phyloP scores from a whole-genome alignment of 202 grass and related monocot genomes.

The Saccharum hybrid region DNA sequence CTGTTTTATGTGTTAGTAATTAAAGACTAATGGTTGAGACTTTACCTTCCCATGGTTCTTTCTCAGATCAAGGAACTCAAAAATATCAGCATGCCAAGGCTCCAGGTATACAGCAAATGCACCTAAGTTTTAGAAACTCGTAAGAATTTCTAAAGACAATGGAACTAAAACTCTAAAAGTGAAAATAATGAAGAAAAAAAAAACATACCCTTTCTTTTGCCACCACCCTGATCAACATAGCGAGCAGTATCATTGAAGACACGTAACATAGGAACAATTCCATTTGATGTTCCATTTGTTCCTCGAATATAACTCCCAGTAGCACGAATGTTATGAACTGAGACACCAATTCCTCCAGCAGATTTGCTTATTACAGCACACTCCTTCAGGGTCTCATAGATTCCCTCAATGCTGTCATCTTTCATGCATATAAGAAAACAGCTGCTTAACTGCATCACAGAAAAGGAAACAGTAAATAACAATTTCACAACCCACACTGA shows the following conservation, averaged over 20 bases:
- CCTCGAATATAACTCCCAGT: slow-evolving; percentile 93
- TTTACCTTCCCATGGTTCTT: slow-evolving; percentile 98
- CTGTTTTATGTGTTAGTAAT: background rate
- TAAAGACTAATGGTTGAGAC: slow-evolving; percentile 24
- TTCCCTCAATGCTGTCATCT: slow-evolving; percentile 97
- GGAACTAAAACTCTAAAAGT: background rate
- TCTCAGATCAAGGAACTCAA: slow-evolving; percentile 93
- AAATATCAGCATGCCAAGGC: slow-evolving; percentile 98
- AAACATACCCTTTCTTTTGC: slow-evolving; percentile 87
- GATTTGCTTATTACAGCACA: slow-evolving; percentile 96
- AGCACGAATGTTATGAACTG: slow-evolving; percentile 82
- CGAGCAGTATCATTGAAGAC: slow-evolving; percentile 97
- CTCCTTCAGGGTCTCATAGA: slow-evolving; percentile 97
- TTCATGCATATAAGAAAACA: slow-evolving; percentile 99
- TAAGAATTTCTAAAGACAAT: slow-evolving; percentile 23
- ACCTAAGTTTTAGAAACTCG: slow-evolving; percentile 49
- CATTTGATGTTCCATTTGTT: slow-evolving; percentile 90
- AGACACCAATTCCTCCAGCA: slow-evolving; percentile 91
- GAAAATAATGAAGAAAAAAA: background rate
- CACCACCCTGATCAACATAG: slow-evolving; percentile 99
- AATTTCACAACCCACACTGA: background rate
- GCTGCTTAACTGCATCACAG: slow-evolving; percentile 73
- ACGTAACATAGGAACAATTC: slow-evolving; percentile 93
- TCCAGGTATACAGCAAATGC: slow-evolving; percentile 98
- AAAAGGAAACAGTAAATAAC: slow-evolving; percentile 25